Evolutionary conservation across 345 rosid species (phyloP).

Genomic region (Eucalyptus sp.): DNA sequence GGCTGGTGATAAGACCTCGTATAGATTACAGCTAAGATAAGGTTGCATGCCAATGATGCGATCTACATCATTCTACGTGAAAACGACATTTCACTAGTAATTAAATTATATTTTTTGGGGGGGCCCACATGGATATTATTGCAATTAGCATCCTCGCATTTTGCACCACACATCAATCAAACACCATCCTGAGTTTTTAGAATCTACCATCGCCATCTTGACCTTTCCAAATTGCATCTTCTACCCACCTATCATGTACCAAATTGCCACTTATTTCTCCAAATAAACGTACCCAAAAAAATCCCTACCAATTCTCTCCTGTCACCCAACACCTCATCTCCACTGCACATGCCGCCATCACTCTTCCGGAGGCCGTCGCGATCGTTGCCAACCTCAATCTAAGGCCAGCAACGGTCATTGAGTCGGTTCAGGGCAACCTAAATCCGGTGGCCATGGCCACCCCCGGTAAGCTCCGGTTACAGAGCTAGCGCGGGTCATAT

Average conservation of each 20-base stretch:
- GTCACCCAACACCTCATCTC: neutral
- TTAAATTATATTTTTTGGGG: neutral
- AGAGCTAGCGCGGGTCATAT: neutral
- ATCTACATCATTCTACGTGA: neutral
- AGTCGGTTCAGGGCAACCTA: neutral
- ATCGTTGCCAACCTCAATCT: neutral
- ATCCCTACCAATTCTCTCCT: neutral
- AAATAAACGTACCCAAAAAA: neutral
- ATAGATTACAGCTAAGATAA: neutral
- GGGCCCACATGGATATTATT: neutral
- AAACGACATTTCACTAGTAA: neutral
- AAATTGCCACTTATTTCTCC: neutral
- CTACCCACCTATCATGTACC: neutral
- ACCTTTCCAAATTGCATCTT: neutral
- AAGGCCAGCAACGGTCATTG: neutral
- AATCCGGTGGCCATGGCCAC: neutral
- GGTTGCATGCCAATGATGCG: neutral
- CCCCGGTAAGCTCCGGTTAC: neutral
- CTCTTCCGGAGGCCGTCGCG: neutral
- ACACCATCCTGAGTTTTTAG: neutral
- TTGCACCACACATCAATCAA: neutral
- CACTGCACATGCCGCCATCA: neutral
- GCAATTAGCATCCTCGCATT: neutral
- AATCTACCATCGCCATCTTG: neutral
- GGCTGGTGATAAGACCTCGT: neutral